These are phyloP conservation scores for Emericellopsis cladophorae DNA, from an alignment of 2,329 filamentous ascomycete genomes.

Conservation along the genomic window DNA sequence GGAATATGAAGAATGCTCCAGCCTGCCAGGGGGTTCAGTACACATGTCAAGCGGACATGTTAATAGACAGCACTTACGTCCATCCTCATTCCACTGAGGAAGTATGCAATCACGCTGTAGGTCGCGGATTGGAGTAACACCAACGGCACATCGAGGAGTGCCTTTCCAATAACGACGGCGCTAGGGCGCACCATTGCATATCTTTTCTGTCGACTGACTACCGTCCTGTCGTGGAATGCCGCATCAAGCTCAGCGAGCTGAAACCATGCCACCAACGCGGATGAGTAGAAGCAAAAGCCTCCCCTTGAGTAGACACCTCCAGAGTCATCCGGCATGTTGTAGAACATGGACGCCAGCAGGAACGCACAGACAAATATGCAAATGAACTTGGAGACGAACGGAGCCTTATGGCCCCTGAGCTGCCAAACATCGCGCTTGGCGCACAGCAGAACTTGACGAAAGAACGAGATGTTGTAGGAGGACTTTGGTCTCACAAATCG, in stretches of 20 bases:
- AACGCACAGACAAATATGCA: slow-evolving; percentile 40
- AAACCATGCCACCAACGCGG: slow-evolving; percentile 44
- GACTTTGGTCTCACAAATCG: slow-evolving; percentile 52
- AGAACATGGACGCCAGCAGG: slow-evolving; percentile 51
- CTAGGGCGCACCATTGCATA: slow-evolving; percentile 21
- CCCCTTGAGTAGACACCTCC: slow-evolving; percentile 40
- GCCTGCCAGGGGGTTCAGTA: slow-evolving; percentile 23
- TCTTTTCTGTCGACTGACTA: slow-evolving; percentile 20
- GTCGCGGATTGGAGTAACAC: slow-evolving; percentile 22
- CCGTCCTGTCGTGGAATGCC: slow-evolving; percentile 25
- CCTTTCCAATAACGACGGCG: slow-evolving; percentile 15
- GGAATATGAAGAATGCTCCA: slow-evolving; percentile 32
- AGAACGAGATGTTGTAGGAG: slow-evolving; percentile 59
- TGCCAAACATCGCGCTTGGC: slow-evolving; percentile 65
- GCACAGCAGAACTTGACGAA: slow-evolving; percentile 51
- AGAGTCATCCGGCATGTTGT: slow-evolving; percentile 32
- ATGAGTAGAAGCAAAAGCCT: slow-evolving; percentile 45
- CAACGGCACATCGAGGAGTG: slow-evolving; percentile 26
- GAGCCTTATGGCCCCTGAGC: slow-evolving; percentile 56
- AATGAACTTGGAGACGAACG: slow-evolving; percentile 51
- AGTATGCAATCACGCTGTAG: slow-evolving; percentile 32
- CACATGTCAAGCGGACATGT: no score
- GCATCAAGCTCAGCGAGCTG: slow-evolving; percentile 41
- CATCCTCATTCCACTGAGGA: slow-evolving; percentile 19
- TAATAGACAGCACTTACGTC: neutral